phyloP scores from a whole-genome alignment of 257 asterid species.

The Primulina huaijiensis region DNA sequence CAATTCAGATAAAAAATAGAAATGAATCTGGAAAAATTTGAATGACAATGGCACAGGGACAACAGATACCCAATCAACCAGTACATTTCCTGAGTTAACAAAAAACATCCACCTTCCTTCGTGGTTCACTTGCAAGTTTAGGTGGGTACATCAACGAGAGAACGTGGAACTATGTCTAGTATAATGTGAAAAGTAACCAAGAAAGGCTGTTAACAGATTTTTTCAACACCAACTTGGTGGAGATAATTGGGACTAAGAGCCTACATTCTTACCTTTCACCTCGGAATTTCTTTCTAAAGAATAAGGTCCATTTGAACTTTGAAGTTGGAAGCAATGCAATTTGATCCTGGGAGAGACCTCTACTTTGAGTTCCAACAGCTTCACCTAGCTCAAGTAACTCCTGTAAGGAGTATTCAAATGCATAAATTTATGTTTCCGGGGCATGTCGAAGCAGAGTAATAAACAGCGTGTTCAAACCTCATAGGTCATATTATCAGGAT shows the following conservation, averaged over 20 bases:
- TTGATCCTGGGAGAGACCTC: conserved; percentile 78
- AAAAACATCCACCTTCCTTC: neutral
- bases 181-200: neutral
- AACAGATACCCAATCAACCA: neutral
- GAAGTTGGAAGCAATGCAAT: conserved; percentile 74
- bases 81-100: neutral
- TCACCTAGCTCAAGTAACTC: conserved; percentile 93
- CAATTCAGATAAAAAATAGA: too few species aligned
- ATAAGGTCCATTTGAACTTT: conserved; percentile 73
- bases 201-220: neutral
- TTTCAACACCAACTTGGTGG: neutral
- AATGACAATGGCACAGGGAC: neutral
- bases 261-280: conserved; percentile 60
- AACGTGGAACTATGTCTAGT: neutral
- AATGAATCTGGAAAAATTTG: neutral
- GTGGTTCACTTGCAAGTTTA: neutral
- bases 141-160: neutral
- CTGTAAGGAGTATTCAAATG: conserved; percentile 31
- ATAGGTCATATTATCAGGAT: conserved; percentile 78
- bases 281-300: conserved; percentile 59
- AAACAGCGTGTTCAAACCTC: conserved; percentile 43
- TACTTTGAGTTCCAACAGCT: conserved; percentile 80
- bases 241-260: neutral
- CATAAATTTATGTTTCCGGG: neutral
- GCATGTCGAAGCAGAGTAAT: neutral